A percentile compares a stretch with the other conserved stretches of the same genome.
These are phyloP conservation scores for Colletotrichum filicis DNA, from an alignment of 2,329 filamentous ascomycete species.

Conservation along the genomic window DNA sequence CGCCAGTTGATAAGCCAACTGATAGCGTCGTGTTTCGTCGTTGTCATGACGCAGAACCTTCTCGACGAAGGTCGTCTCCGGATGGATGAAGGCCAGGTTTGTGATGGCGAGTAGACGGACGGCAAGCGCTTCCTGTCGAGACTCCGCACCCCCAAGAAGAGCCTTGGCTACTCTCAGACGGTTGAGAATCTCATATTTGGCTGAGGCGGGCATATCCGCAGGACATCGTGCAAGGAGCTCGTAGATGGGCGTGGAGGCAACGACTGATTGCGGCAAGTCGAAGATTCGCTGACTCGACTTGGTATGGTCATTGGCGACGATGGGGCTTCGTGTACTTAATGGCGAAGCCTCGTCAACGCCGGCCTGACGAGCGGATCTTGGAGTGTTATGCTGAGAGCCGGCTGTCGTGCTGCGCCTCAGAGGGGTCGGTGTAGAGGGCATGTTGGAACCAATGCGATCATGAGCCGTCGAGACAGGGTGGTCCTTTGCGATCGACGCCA, in stretches of 20 bases:
- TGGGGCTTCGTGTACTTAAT: constrained; percentile 59
- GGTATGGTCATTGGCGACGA: constrained; percentile 46
- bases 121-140: constrained; percentile 80
- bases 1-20: constrained; percentile 91
- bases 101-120: constrained; percentile 88
- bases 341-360: constrained; percentile 55
- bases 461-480: constrained; percentile 9
- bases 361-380: constrained; percentile 47
- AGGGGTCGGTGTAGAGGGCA: constrained; percentile 80
- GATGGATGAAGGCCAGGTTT: constrained; percentile 90
- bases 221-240: constrained; percentile 67
- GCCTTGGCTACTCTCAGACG: constrained; percentile 87
- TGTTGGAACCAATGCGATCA: constrained; percentile 48
- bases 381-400: constrained; percentile 54
- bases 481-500: constrained; percentile 36
- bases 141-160: constrained; percentile 71
- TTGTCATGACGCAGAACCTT: constrained; percentile 88
- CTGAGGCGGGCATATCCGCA: constrained; percentile 74
- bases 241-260: constrained; percentile 64
- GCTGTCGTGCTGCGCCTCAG: constrained; percentile 75
- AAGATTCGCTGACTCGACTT: constrained; percentile 65
- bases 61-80: constrained; percentile 84
- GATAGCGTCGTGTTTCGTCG: constrained; percentile 88
- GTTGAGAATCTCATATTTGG: constrained; percentile 87
- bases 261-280: constrained; percentile 70